Percentiles rank a stretch among this genome's conserved stretches.
Evolutionary conservation across 2,329 filamentous ascomycete species (phyloP).

Genomic region (Apiospora malaysiana): DNA sequence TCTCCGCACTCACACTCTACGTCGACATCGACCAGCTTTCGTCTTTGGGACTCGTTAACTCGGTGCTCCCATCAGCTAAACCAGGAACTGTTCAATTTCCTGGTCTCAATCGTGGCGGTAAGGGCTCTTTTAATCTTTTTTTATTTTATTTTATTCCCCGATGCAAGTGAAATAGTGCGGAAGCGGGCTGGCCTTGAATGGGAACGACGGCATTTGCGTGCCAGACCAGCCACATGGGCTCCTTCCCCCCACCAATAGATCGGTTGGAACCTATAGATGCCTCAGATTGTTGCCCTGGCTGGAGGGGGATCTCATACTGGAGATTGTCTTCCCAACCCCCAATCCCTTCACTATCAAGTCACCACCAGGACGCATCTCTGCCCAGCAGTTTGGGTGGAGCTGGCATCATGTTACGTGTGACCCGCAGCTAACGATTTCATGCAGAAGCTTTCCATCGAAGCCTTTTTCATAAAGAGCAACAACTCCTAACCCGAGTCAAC

Average conservation of each 20-base stretch:
- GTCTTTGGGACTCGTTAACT: slow-evolving; percentile 69
- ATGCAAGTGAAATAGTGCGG: not conserved
- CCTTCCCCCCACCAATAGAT: not conserved
- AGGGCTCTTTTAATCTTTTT: slow-evolving; percentile 43
- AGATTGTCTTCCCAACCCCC: not conserved
- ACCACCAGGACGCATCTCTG: too few relatives aligned
- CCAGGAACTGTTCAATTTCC: slow-evolving; percentile 57
- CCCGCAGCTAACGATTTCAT: slow-evolving; percentile 23
- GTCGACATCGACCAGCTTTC: slow-evolving; percentile 48
- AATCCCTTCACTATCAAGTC: not conserved
- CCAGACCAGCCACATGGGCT: slow-evolving; percentile 5
- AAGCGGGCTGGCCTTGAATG: not conserved
- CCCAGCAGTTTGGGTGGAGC: not conserved
- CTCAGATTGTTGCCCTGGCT: slow-evolving; percentile 14
- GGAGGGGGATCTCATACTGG: not conserved
- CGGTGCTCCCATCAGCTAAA: slow-evolving; percentile 61
- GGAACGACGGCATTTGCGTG: slow-evolving; percentile 1
- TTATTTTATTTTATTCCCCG: slow-evolving; percentile 19
- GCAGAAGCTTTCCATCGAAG: slow-evolving; percentile 52
- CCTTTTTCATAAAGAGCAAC: slow-evolving; percentile 54
- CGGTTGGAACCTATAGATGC: not conserved
- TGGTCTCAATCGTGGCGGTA: slow-evolving; percentile 59
- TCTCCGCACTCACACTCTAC: slow-evolving; percentile 51
- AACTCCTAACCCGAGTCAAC: slow-evolving; percentile 49
- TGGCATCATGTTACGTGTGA: not conserved